Conservation (phyloP, 2,329 filamentous ascomycete species). For the Coniochaeta sp. region DNA sequence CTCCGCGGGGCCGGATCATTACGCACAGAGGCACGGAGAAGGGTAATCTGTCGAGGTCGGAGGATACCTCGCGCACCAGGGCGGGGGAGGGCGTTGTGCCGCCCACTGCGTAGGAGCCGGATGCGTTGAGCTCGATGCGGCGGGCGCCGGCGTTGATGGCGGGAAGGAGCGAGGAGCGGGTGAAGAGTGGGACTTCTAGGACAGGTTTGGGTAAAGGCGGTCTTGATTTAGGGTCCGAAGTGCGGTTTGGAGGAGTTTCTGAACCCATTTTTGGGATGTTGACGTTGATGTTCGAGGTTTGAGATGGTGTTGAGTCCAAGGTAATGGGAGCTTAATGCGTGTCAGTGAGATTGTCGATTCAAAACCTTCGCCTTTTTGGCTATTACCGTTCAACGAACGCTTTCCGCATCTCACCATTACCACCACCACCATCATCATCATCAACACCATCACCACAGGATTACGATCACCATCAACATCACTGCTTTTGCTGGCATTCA, state of each 20-base stretch:
- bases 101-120: constrained; percentile 40
- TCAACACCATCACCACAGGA: too few relatives aligned
- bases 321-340: too few relatives aligned
- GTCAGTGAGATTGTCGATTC: too few relatives aligned
- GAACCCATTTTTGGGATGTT: not conserved
- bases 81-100: constrained; percentile 38
- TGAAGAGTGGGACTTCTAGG: constrained; percentile 50
- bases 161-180: constrained; percentile 27
- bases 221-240: too few relatives aligned
- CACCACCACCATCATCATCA: too few relatives aligned
- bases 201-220: not conserved
- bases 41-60: not conserved
- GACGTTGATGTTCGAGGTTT: too few relatives aligned
- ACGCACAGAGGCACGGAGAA: constrained; percentile 36
- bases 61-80: not conserved
- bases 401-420: too few relatives aligned
- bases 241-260: not conserved
- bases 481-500: too few relatives aligned
- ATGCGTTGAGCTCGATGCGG: constrained; percentile 47
- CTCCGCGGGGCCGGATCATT: constrained; percentile 47
- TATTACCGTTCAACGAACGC: too few relatives aligned
- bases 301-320: too few relatives aligned
- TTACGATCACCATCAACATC: too few relatives aligned
- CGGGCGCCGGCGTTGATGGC: constrained; percentile 36
- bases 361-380: too few relatives aligned